Conservation (phyloP, 108 stramenopile species). For the Parietichytrium sp. region DNA sequence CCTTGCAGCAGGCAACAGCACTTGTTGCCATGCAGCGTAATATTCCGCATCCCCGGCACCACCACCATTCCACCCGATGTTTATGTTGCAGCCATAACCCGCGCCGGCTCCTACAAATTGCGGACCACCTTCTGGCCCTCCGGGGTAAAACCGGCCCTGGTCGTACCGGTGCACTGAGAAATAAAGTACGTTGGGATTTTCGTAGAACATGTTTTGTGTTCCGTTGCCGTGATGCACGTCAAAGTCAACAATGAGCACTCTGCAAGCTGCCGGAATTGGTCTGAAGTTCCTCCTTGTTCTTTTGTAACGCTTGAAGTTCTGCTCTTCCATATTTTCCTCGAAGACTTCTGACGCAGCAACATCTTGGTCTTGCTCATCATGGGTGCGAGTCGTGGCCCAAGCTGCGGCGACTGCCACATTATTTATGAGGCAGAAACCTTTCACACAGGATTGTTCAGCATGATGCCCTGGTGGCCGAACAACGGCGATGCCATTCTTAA, state of each 20-base stretch:
- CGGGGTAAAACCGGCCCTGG: slow-evolving; percentile 66
- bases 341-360: not conserved
- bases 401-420: slow-evolving; percentile 61
- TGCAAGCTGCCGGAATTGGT: not conserved
- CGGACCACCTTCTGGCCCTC: slow-evolving; percentile 46
- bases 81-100: slow-evolving; percentile 68
- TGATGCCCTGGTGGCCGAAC: slow-evolving; percentile 87
- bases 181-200: slow-evolving; percentile 67
- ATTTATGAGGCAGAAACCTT: slow-evolving; percentile 82
- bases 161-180: slow-evolving; percentile 72
- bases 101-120: slow-evolving; percentile 54
- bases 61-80: slow-evolving; percentile 69
- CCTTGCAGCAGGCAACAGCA: slow-evolving; percentile 65
- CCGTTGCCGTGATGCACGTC: slow-evolving; percentile 84
- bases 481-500: slow-evolving; percentile 55
- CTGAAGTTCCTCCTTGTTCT: not conserved
- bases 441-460: slow-evolving; percentile 63
- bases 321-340: not conserved
- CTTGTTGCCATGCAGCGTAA: slow-evolving; percentile 55
- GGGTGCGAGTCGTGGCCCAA: not conserved
- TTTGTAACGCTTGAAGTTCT: no score
- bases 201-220: slow-evolving; percentile 68
- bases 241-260: slow-evolving; percentile 66
- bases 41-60: slow-evolving; percentile 73
- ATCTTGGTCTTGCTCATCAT: not conserved